Conservation (phyloP, 2,329 filamentous ascomycete genomes). For the Pestalotiopsis sp. region DNA sequence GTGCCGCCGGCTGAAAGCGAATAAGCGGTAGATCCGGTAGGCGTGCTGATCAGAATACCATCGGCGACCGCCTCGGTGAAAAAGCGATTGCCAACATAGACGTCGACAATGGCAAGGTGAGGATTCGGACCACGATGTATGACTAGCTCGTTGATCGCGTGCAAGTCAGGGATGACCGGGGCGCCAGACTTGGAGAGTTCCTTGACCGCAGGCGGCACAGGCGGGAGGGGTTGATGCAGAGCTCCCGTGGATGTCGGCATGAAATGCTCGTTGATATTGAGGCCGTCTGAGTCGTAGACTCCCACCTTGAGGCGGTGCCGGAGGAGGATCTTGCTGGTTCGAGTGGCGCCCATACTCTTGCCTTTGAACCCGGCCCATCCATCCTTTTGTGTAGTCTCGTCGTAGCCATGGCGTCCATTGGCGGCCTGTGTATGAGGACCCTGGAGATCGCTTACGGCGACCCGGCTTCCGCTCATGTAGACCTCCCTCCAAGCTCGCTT, state of each 20-base stretch:
- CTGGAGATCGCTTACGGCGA: conserved; percentile 47
- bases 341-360: conserved; percentile 76
- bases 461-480: conserved; percentile 74
- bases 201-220: conserved; percentile 17
- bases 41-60: conserved; percentile 91
- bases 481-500: conserved; percentile 91
- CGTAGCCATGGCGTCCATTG: conserved; percentile 27
- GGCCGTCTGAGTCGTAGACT: conserved; percentile 72
- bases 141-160: conserved; percentile 92
- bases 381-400: conserved; percentile 23
- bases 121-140: conserved; percentile 89
- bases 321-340: conserved; percentile 80
- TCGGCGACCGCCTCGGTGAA: conserved; percentile 94
- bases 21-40: conserved; percentile 94
- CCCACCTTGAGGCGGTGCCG: conserved; percentile 87
- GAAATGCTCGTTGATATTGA: conserved; percentile 57
- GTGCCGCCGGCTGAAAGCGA: conserved; percentile 89
- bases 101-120: conserved; percentile 88
- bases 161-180: conserved; percentile 44
- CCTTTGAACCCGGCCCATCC: conserved; percentile 77
- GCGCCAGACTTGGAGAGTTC: conserved; percentile 15
- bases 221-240: conserved; percentile 39
- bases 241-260: conserved; percentile 50
- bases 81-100: conserved; percentile 86
- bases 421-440: conserved; percentile 42